Conservation (phyloP, 192 early-diverging fungal species). For the Coemansia sp. region DNA sequence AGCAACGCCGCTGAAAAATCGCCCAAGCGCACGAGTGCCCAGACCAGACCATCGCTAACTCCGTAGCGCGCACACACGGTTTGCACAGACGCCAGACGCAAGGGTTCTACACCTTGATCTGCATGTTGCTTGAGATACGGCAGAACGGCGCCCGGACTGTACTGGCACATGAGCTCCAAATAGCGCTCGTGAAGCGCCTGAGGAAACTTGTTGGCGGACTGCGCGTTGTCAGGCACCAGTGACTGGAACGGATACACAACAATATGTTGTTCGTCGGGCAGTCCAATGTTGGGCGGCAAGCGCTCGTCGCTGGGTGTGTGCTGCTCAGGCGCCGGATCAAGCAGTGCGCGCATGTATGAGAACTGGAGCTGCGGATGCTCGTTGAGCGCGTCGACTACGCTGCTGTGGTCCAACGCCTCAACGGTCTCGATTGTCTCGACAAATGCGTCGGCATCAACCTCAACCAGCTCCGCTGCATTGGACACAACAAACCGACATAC, state of each 20-base stretch:
- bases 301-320: conserved; percentile 29
- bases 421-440: conserved; percentile 22
- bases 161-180: conserved; percentile 43
- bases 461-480: conserved; percentile 24
- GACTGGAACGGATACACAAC: conserved; percentile 45
- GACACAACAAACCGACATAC: conserved; percentile 18
- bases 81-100: conserved; percentile 36
- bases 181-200: conserved; percentile 47
- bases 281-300: conserved; percentile 41
- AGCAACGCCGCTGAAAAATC: conserved; percentile 49
- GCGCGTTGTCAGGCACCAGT: conserved; percentile 27
- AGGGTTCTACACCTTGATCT: conserved; percentile 39
- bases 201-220: conserved; percentile 23
- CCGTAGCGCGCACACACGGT: conserved; percentile 22
- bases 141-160: conserved; percentile 34
- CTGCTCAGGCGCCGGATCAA: conserved; percentile 28
- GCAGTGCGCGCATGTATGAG: conserved; percentile 40
- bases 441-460: conserved; percentile 38
- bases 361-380: conserved; percentile 26
- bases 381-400: conserved; percentile 15
- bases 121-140: conserved; percentile 33
- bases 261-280: conserved; percentile 44
- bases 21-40: conserved; percentile 43
- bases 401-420: conserved; percentile 20
- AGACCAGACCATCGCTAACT: conserved; percentile 43